These are phyloP conservation scores for Skeletonema grethae DNA, from an alignment of 108 stramenopile species.

Conservation along the genomic window DNA sequence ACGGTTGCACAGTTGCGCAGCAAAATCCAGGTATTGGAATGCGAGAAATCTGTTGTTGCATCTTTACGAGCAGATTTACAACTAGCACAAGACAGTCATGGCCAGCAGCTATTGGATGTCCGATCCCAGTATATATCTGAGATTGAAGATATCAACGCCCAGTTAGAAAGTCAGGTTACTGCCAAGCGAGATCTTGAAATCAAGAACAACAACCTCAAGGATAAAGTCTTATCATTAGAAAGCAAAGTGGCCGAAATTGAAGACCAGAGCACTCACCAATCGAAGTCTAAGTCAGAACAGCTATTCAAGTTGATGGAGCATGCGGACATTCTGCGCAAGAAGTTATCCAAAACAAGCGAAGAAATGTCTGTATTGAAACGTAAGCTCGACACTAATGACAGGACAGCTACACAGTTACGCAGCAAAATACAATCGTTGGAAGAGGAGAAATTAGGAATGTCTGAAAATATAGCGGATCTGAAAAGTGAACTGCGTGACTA, in stretches of 20 bases:
- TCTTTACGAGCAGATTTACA: conserved; percentile 21
- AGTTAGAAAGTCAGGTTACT: conserved; percentile 12
- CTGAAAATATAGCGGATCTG: conserved; percentile 11
- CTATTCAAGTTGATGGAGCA: conserved; percentile 36
- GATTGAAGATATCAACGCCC: conserved; percentile 16
- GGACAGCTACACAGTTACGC: conserved; percentile 7
- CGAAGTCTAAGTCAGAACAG: conserved; percentile 27
- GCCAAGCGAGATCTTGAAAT: conserved; percentile 21
- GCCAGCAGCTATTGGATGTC: conserved; percentile 26
- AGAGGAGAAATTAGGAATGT: conserved; percentile 10
- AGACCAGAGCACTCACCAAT: conserved; percentile 16
- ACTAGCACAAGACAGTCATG: conserved; percentile 15
- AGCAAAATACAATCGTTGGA: conserved; percentile 15
- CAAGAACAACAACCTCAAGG: conserved; percentile 25
- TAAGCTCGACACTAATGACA: conserved; percentile 16
- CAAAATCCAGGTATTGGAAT: conserved; percentile 15
- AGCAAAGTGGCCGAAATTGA: conserved; percentile 18
- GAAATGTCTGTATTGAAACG: conserved; percentile 17
- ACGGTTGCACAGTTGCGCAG: conserved; percentile 9
- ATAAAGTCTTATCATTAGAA: conserved; percentile 21
- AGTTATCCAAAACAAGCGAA: conserved; percentile 8
- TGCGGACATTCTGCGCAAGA: conserved; percentile 22
- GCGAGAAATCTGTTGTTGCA: conserved; percentile 1
- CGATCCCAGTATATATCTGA: conserved; percentile 26
- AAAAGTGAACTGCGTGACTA: conserved; percentile 12